Conservation (phyloP, 768 basidiomycete species). For the Crucibulum laeve region DNA sequence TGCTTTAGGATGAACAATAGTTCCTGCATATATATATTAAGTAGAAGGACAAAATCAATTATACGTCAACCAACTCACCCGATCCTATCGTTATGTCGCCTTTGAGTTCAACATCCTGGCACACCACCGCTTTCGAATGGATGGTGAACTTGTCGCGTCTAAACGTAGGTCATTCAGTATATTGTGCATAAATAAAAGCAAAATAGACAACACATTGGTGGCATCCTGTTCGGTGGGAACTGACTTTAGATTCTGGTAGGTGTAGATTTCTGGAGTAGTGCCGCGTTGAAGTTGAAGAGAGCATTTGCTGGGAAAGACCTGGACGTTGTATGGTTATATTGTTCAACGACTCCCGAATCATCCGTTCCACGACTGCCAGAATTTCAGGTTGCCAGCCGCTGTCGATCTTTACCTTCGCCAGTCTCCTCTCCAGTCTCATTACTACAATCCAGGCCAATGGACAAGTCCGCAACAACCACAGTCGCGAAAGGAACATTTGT, state of each 20-base stretch:
- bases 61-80: conserved; percentile 31
- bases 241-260: no score
- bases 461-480: conserved; percentile 29
- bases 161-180: conserved; percentile 8
- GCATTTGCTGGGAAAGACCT: no score
- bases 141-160: conserved; percentile 89
- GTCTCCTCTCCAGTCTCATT: background rate
- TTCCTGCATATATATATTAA: conserved; percentile 39
- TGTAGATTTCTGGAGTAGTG: no score
- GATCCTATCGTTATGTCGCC: conserved; percentile 92
- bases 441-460: conserved; percentile 15
- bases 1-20: conserved; percentile 90
- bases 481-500: conserved; percentile 54
- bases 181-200: conserved; percentile 1
- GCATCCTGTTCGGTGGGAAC: conserved; percentile 15
- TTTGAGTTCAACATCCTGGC: conserved; percentile 91
- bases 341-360: background rate
- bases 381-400: no score
- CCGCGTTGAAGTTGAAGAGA: no score
- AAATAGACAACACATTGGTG: conserved; percentile 30
- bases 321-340: background rate
- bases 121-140: conserved; percentile 86
- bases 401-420: background rate
- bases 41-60: background rate
- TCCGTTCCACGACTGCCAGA: no score